A percentile compares a stretch with the other conserved stretches of the same genome.
These are phyloP conservation scores for Stephanodiscus minutulus DNA, from an alignment of 108 stramenopile species.

Conservation along the genomic window DNA sequence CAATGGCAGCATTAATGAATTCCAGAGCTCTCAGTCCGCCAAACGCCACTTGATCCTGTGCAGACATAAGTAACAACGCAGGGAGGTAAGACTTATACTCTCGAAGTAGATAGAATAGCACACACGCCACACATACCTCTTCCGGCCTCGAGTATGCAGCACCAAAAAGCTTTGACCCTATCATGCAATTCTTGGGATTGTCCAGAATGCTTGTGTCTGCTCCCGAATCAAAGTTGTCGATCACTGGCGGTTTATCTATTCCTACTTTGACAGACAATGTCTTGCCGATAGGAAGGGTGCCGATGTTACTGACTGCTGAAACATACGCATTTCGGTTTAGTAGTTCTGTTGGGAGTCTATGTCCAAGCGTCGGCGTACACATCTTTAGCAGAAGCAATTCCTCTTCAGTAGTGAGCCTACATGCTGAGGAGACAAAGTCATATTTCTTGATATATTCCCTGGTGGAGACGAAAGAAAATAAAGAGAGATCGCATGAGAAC, in stretches of 20 bases:
- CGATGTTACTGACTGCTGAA: conserved; percentile 81
- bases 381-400: conserved; percentile 89
- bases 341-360: conserved; percentile 68
- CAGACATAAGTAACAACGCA: not conserved
- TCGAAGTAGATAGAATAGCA: not conserved
- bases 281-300: conserved; percentile 75
- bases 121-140: conserved; percentile 54
- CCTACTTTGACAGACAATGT: conserved; percentile 78
- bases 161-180: conserved; percentile 87
- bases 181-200: conserved; percentile 87
- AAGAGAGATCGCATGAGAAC: not conserved
- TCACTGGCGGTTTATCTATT: conserved; percentile 72
- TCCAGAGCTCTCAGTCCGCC: conserved; percentile 87
- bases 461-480: not conserved
- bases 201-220: conserved; percentile 83
- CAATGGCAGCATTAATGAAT: conserved; percentile 84
- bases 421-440: conserved; percentile 86
- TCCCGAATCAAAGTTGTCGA: conserved; percentile 85
- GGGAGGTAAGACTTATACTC: not conserved
- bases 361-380: conserved; percentile 69
- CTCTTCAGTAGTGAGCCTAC: conserved; percentile 89
- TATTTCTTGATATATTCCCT: conserved; percentile 86
- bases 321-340: conserved; percentile 87
- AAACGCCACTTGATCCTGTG: conserved; percentile 80
- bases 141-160: conserved; percentile 86